These are phyloP conservation scores for Aspergillus hortae DNA, from an alignment of 2,329 filamentous ascomycete genomes.

Conservation along the genomic window DNA sequence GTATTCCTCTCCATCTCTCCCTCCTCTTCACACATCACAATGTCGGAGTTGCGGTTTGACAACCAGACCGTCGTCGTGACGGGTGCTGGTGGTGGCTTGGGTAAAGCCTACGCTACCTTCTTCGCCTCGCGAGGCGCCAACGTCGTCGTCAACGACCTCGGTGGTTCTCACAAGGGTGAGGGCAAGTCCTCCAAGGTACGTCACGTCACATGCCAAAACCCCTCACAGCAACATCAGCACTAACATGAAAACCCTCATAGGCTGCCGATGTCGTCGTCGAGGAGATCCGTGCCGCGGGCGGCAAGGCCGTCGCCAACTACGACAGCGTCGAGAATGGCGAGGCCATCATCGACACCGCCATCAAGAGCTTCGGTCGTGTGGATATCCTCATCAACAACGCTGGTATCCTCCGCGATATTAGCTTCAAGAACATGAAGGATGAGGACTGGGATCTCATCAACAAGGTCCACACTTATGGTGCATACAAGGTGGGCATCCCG, in stretches of 20 bases:
- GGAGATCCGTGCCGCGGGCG: constrained; percentile 70
- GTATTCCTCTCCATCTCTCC: constrained; percentile 11
- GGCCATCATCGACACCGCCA: constrained; percentile 72
- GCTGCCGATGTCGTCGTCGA: constrained; percentile 53
- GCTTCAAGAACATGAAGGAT: constrained; percentile 99
- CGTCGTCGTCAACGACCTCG: constrained; percentile 95
- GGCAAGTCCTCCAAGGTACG: constrained; percentile 78
- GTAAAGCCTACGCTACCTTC: constrained; percentile 80
- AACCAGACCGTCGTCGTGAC: constrained; percentile 87
- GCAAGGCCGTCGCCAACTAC: constrained; percentile 97
- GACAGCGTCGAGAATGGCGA: constrained; percentile 81
- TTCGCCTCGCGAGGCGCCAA: constrained; percentile 89
- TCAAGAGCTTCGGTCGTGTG: constrained; percentile 61
- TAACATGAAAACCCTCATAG: constrained; percentile 44
- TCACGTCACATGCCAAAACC: constrained; percentile 6
- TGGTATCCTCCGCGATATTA: constrained; percentile 88
- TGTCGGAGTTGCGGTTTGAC: constrained; percentile 78
- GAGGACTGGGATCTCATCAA: constrained; percentile 95
- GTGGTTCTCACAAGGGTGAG: constrained; percentile 89
- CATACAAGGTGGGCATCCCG: constrained; percentile 68
- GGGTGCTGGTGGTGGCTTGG: constrained; percentile 77
- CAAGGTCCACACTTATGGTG: constrained; percentile 85
- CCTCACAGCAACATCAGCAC: not conserved
- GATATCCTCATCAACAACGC: constrained; percentile 98
- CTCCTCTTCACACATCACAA: constrained; percentile 24